Percentiles rank a stretch among this genome's conserved stretches.
phyloP scores from a whole-genome alignment of 2,329 filamentous ascomycete species.

The Colletotrichum sojae region DNA sequence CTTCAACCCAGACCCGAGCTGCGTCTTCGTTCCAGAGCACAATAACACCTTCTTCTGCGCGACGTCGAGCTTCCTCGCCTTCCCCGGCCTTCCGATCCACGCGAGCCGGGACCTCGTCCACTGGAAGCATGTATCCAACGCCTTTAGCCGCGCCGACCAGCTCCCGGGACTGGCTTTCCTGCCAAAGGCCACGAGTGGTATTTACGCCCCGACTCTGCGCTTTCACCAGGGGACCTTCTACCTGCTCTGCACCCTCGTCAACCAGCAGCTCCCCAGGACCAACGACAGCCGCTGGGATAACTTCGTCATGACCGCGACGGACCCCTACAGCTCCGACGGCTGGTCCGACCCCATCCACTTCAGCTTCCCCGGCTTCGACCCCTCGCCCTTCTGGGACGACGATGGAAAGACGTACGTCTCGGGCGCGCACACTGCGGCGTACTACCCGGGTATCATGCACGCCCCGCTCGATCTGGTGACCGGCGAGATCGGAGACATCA shows the following conservation, averaged over 20 bases:
- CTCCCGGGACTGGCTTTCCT: conserved; percentile 54
- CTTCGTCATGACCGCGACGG: conserved; percentile 38
- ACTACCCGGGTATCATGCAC: conserved; percentile 53
- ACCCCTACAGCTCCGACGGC: conserved; percentile 43
- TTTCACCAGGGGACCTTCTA: conserved; percentile 61
- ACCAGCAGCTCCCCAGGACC: conserved; percentile 19
- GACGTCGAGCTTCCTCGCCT: conserved; percentile 66
- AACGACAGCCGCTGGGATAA: conserved; percentile 37
- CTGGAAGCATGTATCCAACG: conserved; percentile 62
- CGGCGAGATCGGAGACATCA: conserved; percentile 54
- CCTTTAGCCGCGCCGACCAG: conserved; percentile 57
- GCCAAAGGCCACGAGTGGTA: conserved; percentile 51
- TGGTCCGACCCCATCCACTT: conserved; percentile 48
- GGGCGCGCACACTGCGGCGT: conserved; percentile 48
- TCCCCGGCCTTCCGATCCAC: conserved; percentile 67
- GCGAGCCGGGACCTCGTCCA: conserved; percentile 65
- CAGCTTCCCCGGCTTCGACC: conserved; percentile 55
- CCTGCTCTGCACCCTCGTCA: conserved; percentile 54
- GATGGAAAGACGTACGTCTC: conserved; percentile 68
- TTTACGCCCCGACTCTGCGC: conserved; percentile 63
- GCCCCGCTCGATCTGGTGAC: conserved; percentile 57
- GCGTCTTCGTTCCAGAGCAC: conserved; percentile 54
- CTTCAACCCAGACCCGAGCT: conserved; percentile 64
- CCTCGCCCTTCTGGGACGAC: conserved; percentile 68
- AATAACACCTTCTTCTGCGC: conserved; percentile 65